Base-by-base conservation (phyloP, 805 yeast species). In the Saturnispora silvae region DNA sequence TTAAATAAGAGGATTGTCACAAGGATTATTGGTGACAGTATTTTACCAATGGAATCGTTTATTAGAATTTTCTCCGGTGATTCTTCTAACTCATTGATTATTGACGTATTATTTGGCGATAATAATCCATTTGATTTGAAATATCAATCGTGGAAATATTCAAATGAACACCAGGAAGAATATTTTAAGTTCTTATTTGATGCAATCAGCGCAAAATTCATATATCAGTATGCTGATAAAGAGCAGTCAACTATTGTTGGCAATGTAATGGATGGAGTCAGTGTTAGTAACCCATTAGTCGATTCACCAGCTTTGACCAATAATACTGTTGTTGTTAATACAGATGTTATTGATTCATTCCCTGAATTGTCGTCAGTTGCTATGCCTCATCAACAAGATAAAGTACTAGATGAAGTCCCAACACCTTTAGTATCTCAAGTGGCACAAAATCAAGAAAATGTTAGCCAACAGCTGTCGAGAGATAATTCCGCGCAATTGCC, bases 21-120 rank as follows among this genome's bases (percentile, higher is more conserved):
- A n/a, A 60, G 54, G 20, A 40, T 69, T 30, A 46, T 68, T 1
- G 40, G 60, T 10, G 57, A 63, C 36, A 65, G 60, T 15, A 53
- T 68, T 28, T 43, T 65, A 3, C 45, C 51, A 3, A 33, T 70
- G 4, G 50, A 57, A 13, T 44, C 56, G 2, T 45, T 66, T 1
- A 51, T 61, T 5, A 61, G 59, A 13, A 45, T 65, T 4, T 47
- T 51, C 51, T 28, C 19, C 8, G n/a, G 16, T 13, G 15, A 28
- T 57, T 30, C 33, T 27, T 16, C 41, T 37, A 18, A 24, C 31
- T 23, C 28, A 20, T 31, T 57, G 19, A 22, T 48, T 4, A 50
- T 46, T 42, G 59, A 56, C 40, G 19, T 57, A 14, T 38, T 54
- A 11, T 57, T 56, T 30, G 44, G 42, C 33, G 35, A 42, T 11